Base-by-base conservation (phyloP, 768 basidiomycete species). In the Gloeopeniophorella convolvens region DNA sequence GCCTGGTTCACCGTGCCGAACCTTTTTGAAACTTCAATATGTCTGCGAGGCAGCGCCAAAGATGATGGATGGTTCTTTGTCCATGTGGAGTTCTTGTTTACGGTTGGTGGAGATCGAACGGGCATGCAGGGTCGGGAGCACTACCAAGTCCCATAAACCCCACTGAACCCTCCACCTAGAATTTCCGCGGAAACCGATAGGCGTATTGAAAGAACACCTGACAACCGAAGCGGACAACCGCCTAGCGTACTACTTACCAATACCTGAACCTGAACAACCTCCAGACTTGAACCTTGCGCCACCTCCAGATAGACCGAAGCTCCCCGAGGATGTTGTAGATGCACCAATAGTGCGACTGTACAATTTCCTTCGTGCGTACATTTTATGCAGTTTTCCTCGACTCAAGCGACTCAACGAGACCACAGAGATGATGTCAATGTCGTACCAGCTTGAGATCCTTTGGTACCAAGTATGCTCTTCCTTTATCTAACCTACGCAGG, bases 361-460 rank as follows among this genome's bases (percentile, higher is more conserved):
- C 68, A 95, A 94, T 59, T 89, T 95, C 58, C 72, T 97, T 30
- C 91, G 93, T 95, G 65, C 61, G 90, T 65, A 5, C 20, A 4
- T 60, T 4, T 41, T 13, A 20, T 43, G 31, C 36, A 30, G 11
- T 27, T 11, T 23, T 32, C 2, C 16, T 12, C 45, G 40, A 48
- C 42, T 34, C 45, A 59, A 24, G 57, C 44, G 21, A 18, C 50
- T 59, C 15, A 53, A 2, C 4, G 7, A 21, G 41, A 23, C 23
- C 13, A 5, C 55, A 94, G 91, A 93, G 63, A 85, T 89, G 73
- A 88, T 93, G 79, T 89, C 90, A 1, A 66, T 96, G 51, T 85
- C 89, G 2, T 96, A 96, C 66, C 93, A 95, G 60, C 74, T 97
- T 13, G 94, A 93, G 66, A 86, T 92, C 55, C 66, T 97, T 41